Conservation (phyloP, 169 alveolate species). For the Besnoitia besnoiti region DNA sequence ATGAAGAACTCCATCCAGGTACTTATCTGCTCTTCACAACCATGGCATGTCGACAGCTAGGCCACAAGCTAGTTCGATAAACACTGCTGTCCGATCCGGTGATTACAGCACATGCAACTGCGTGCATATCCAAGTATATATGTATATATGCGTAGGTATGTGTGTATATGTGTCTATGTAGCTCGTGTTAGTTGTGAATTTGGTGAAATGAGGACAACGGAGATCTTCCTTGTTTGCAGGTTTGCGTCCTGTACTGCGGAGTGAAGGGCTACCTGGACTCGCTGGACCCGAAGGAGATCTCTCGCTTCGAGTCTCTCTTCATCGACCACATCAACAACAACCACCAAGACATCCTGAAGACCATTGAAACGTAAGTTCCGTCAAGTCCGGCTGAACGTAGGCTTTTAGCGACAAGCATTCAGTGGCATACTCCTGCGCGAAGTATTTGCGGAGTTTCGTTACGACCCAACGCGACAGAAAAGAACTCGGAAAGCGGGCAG, state of each 20-base stretch:
- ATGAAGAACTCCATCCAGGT: slow-evolving; percentile 82
- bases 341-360: slow-evolving; percentile 52
- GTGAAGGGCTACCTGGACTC: slow-evolving; percentile 82
- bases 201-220: too few relatives aligned
- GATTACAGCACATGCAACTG: not conserved
- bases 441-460: not conserved
- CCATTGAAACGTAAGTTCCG: slow-evolving; percentile 45
- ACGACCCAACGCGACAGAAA: too few relatives aligned
- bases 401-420: not conserved
- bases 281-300: slow-evolving; percentile 76
- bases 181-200: too few relatives aligned
- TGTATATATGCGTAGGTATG: not conserved
- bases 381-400: not conserved
- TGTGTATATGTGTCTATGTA: too few relatives aligned
- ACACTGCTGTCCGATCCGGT: too few relatives aligned
- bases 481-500: too few relatives aligned
- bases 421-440: not conserved
- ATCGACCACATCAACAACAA: slow-evolving; percentile 23
- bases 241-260: slow-evolving; percentile 82
- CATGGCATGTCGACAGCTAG: too few relatives aligned
- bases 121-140: not conserved
- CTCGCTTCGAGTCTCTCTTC: slow-evolving; percentile 65
- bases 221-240: slow-evolving; percentile 9
- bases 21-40: not conserved
- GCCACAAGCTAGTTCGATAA: too few relatives aligned